These are phyloP conservation scores for Monosporascus sp. DNA, from an alignment of 2,329 filamentous ascomycete genomes.

Conservation along the genomic window DNA sequence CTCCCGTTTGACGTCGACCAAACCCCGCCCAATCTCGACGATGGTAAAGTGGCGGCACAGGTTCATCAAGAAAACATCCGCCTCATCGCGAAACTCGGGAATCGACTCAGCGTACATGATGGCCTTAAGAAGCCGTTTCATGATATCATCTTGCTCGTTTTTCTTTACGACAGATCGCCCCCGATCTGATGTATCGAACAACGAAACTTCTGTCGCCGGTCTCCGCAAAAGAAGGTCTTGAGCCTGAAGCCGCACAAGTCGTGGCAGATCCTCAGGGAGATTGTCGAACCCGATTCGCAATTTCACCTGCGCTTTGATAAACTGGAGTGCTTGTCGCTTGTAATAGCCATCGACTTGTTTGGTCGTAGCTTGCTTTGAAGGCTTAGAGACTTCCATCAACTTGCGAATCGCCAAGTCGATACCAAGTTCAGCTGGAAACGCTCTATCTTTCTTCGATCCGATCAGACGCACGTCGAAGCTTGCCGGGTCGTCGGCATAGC, in stretches of 20 bases:
- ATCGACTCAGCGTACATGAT: constrained; percentile 81
- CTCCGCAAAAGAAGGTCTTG: constrained; percentile 76
- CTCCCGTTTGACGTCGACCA: constrained; percentile 73
- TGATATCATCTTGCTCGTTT: constrained; percentile 70
- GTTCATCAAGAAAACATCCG: constrained; percentile 69
- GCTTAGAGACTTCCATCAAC: constrained; percentile 73
- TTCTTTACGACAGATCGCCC: constrained; percentile 84
- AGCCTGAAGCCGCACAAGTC: constrained; percentile 79
- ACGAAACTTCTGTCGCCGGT: constrained; percentile 62
- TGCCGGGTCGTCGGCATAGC: constrained; percentile 79
- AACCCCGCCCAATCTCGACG: constrained; percentile 79
- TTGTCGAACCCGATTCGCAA: constrained; percentile 82
- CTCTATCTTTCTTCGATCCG: constrained; percentile 80
- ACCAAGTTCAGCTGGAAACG: constrained; percentile 81
- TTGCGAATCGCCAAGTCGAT: constrained; percentile 86
- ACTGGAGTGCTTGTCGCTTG: constrained; percentile 85
- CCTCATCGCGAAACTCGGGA: constrained; percentile 71
- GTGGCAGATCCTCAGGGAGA: constrained; percentile 82
- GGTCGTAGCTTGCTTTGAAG: constrained; percentile 38
- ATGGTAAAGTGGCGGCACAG: constrained; percentile 87
- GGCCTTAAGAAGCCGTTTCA: constrained; percentile 86
- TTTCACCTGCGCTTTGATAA: constrained; percentile 86
- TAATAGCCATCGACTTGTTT: constrained; percentile 75
- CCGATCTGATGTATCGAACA: constrained; percentile 70
- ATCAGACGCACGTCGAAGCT: constrained; percentile 87